Evolutionary conservation across 768 basidiomycete genomes (phyloP).

Genomic region (Suillus ampliporus): DNA sequence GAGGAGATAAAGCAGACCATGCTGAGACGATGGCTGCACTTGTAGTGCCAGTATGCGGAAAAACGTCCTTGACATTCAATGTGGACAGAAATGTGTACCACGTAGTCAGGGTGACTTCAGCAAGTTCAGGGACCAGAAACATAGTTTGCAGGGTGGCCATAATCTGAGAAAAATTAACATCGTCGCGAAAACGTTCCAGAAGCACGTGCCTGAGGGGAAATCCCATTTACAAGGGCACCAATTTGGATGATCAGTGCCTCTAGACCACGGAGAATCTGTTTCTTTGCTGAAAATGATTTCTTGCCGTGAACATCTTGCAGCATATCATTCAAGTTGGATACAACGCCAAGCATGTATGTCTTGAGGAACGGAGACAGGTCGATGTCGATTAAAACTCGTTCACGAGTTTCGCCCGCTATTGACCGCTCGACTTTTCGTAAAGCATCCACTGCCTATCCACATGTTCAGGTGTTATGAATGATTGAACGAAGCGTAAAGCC

Average conservation of each 20-base stretch:
- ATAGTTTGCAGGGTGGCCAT: constrained; percentile 96
- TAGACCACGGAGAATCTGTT: constrained; percentile 78
- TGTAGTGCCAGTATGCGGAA: constrained; percentile 85
- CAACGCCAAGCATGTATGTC: constrained; percentile 80
- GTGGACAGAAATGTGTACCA: constrained; percentile 82
- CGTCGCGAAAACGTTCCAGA: neutral
- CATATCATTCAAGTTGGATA: constrained; percentile 84
- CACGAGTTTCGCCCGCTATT: constrained; percentile 29
- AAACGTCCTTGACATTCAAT: constrained; percentile 70
- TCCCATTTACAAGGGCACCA: constrained; percentile 71
- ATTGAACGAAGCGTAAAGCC: constrained; percentile 20
- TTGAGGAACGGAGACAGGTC: constrained; percentile 69
- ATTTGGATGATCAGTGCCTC: constrained; percentile 74
- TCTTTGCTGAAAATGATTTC: constrained; percentile 72
- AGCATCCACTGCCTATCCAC: constrained; percentile 50
- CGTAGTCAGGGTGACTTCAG: constrained; percentile 76
- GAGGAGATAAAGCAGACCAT: constrained; percentile 69
- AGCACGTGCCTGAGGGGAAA: constrained; percentile 82
- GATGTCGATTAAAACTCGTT: constrained; percentile 33
- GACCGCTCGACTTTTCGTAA: constrained; percentile 50
- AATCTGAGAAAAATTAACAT: constrained; percentile 57
- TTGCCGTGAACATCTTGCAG: constrained; percentile 85
- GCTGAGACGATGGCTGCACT: constrained; percentile 81
- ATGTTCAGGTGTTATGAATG: constrained; percentile 31
- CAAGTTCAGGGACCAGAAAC: constrained; percentile 74